Base-by-base conservation (phyloP, 805 yeast genomes). In the Kodamaea nitidulidarum region DNA sequence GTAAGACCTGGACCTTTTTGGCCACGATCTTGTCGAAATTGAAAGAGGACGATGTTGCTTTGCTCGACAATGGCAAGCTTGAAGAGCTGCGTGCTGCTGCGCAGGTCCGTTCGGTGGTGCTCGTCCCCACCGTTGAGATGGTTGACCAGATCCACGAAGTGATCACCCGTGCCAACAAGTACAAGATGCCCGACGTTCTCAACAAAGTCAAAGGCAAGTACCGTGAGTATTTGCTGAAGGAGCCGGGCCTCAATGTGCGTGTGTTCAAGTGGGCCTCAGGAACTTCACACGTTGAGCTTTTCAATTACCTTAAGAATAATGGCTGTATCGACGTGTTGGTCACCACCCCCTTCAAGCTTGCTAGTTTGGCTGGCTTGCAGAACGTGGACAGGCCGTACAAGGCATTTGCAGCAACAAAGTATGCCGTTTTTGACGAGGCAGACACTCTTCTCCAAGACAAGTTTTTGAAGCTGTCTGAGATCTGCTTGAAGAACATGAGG, bases 1-100 rank as follows among this genome's bases (percentile, higher is more conserved):
- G 98, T 7, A 91, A 91, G 56, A 91, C 98, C 0, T 80, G 95
- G 80, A 88, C 97, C 0, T 91, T 90, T 54, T 55, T 93, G 44
- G 78, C 84, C 0, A 90, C 96, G 0, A 46, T 91, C 25, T 46
- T 90, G 27, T 83, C 87, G 35, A 78, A 76, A 46, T 60, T 90
- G 46, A 75, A 78, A 43, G 80, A 81, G 42, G 78, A 75, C 36
- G 80, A 81, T 41, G 42, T 58, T 9, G 50, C 49, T 6, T 34
- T 50, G 2, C 64, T 52, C 44, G 46, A 48, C 15, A 43, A 39
- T 12, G 48, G 52, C 9, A 43, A 40, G 18, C 65, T 54, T 47
- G 48, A 40, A 10, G 54, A 54, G 7, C 48, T 58, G 1, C 54
- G 54, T 35, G 30, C 36, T 15, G 54, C 60, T 0, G 69, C 65